Percentiles rank a stretch among this genome's conserved stretches.
Conservation (phyloP, 257 asterid species). For the Plantago ovata region DNA sequence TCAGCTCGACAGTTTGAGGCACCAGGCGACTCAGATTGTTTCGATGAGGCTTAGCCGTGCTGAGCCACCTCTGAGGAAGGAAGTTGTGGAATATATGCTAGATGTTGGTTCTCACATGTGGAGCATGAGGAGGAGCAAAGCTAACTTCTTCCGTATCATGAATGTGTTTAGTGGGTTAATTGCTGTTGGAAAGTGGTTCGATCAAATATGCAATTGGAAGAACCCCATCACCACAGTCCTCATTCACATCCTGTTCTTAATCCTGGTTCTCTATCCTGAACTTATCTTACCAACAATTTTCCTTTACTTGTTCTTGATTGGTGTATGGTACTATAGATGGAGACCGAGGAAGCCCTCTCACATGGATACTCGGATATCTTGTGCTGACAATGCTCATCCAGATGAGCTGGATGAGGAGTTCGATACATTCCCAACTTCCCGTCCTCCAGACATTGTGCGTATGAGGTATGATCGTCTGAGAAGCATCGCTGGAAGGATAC, state of each 20-base stretch:
- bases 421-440: slow-evolving; percentile 58
- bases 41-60: slow-evolving; percentile 55
- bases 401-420: slow-evolving; percentile 75
- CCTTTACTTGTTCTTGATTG: slow-evolving; percentile 55
- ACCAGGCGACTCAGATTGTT: slow-evolving; percentile 57
- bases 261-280: slow-evolving; percentile 53
- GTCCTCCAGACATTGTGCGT: slow-evolving; percentile 22
- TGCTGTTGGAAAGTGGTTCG: slow-evolving; percentile 48
- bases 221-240: slow-evolving; percentile 48
- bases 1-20: slow-evolving; percentile 53
- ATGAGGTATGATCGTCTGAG: slow-evolving; percentile 56
- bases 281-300: slow-evolving; percentile 50
- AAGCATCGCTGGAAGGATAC: slow-evolving; percentile 40
- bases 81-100: slow-evolving; percentile 74
- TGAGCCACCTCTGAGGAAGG: slow-evolving; percentile 65
- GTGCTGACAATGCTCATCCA: slow-evolving; percentile 53
- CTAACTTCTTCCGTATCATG: slow-evolving; percentile 56
- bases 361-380: slow-evolving; percentile 58
- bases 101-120: slow-evolving; percentile 72
- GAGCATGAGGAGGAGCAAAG: slow-evolving; percentile 85
- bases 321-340: slow-evolving; percentile 47
- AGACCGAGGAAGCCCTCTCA: slow-evolving; percentile 61
- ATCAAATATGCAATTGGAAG: slow-evolving; percentile 49
- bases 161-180: slow-evolving; percentile 42
- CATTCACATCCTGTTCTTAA: slow-evolving; percentile 48